A percentile compares a stretch with the other conserved stretches of the same genome.
phyloP scores from a whole-genome alignment of 805 yeast genomes.

The Lipomyces starkeyi region DNA sequence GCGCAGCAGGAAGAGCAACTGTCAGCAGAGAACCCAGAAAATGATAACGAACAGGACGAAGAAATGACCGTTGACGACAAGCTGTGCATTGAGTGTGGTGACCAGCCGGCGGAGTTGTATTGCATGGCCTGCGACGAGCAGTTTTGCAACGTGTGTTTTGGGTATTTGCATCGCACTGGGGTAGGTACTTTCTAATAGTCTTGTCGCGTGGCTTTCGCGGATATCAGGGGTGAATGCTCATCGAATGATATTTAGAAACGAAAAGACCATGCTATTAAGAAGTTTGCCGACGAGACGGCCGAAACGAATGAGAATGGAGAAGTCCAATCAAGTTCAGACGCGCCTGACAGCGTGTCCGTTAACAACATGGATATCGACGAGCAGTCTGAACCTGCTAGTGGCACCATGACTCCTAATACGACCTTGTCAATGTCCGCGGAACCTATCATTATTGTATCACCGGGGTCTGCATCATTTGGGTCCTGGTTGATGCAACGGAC shows the following conservation, averaged over 20 bases:
- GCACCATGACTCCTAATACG: slow-evolving; percentile 27
- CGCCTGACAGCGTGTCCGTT: slow-evolving; percentile 29
- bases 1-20: slow-evolving; percentile 25
- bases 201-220: neutral
- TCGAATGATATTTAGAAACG: slow-evolving; percentile 47
- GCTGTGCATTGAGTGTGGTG: slow-evolving; percentile 72
- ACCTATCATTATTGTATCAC: slow-evolving; percentile 35
- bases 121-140: slow-evolving; percentile 69
- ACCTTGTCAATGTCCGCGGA: slow-evolving; percentile 22
- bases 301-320: slow-evolving; percentile 35
- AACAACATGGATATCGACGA: slow-evolving; percentile 36
- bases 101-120: slow-evolving; percentile 69
- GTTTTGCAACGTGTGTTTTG: slow-evolving; percentile 73
- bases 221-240: neutral
- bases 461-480: slow-evolving; percentile 36
- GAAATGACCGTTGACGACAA: slow-evolving; percentile 21
- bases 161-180: slow-evolving; percentile 73
- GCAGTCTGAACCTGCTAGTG: slow-evolving; percentile 14
- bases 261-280: slow-evolving; percentile 51
- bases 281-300: slow-evolving; percentile 39
- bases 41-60: slow-evolving; percentile 14
- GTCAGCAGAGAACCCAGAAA: slow-evolving; percentile 12
- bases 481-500: slow-evolving; percentile 41
- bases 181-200: slow-evolving; percentile 21
- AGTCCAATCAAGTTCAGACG: slow-evolving; percentile 34